phyloP scores from a whole-genome alignment of 2,329 filamentous ascomycete genomes.

The Ophiocordyceps polyrhachis-furcata region DNA sequence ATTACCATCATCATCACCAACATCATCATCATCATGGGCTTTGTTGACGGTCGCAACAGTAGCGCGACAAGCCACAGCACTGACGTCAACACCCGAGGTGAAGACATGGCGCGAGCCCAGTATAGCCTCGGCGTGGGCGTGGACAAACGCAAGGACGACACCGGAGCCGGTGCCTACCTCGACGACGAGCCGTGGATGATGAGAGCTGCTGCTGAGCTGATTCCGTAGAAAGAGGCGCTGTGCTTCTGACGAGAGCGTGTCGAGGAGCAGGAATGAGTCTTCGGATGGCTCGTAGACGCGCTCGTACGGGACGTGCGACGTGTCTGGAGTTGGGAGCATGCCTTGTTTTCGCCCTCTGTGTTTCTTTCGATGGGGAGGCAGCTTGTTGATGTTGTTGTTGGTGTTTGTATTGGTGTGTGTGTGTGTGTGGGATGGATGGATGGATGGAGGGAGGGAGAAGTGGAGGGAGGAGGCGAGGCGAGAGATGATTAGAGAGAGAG shows the following conservation, averaged over 20 bases:
- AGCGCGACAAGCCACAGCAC: constrained; percentile 62
- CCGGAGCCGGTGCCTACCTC: constrained; percentile 87
- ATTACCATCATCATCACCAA: neutral
- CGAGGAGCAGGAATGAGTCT: constrained; percentile 85
- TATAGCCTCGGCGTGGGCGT: constrained; percentile 52
- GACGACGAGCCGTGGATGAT: constrained; percentile 41
- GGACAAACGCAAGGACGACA: constrained; percentile 76
- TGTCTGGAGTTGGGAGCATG: constrained; percentile 90
- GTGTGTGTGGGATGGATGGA: too few relatives aligned
- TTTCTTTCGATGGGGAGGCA: neutral
- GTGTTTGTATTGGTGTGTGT: too few relatives aligned
- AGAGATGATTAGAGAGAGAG: too few relatives aligned
- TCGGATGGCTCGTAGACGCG: constrained; percentile 90
- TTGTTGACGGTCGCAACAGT: constrained; percentile 49
- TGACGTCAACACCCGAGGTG: constrained; percentile 67
- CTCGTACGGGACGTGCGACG: constrained; percentile 75
- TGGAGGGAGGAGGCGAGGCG: too few relatives aligned
- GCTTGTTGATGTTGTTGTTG: neutral
- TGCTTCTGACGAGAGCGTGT: constrained; percentile 58
- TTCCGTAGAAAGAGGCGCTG: constrained; percentile 51
- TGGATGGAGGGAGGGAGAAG: too few relatives aligned
- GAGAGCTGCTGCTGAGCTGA: constrained; percentile 29
- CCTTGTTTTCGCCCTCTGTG: neutral
- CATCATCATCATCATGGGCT: constrained; percentile 16
- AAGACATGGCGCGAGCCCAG: constrained; percentile 56